Evolutionary conservation across 495 filamentous ascomycete genomes (phyloP).

Genomic region (Trichodelitschia bisporula): DNA sequence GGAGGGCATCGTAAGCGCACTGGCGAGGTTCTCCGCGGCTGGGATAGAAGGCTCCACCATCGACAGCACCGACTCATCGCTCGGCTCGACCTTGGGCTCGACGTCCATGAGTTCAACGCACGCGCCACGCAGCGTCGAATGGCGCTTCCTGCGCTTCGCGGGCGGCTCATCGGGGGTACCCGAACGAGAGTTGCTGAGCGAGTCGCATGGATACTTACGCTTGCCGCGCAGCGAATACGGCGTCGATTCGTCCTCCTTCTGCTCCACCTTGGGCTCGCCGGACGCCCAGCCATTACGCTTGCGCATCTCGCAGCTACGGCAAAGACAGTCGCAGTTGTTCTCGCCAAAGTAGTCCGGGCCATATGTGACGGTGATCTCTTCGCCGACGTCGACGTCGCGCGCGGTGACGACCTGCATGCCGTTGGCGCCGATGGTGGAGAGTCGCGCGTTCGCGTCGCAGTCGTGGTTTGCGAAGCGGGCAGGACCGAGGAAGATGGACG

Average conservation of each 20-base stretch:
- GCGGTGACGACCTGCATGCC: slow-evolving; percentile 71
- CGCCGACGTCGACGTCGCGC: slow-evolving; percentile 58
- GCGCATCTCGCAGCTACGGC: slow-evolving; percentile 57
- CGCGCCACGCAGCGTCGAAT: too few species aligned
- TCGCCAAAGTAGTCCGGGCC: slow-evolving; percentile 90
- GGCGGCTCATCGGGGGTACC: too few species aligned
- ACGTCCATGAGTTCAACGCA: too few species aligned
- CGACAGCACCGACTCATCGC: too few species aligned
- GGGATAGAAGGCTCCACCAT: too few species aligned
- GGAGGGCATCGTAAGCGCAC: too few species aligned
- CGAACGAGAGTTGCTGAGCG: too few species aligned
- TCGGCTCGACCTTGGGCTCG: too few species aligned
- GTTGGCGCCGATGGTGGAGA: slow-evolving; percentile 57
- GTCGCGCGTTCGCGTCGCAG: slow-evolving; percentile 71
- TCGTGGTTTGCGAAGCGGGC: slow-evolving; percentile 96
- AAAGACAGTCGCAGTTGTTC: slow-evolving; percentile 88
- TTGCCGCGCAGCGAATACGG: slow-evolving; percentile 10
- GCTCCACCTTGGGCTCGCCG: slow-evolving; percentile 3
- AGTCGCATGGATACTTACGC: slow-evolving; percentile 5
- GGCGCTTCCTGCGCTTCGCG: too few species aligned
- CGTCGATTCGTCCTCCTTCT: slow-evolving; percentile 7
- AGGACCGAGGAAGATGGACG: slow-evolving; percentile 78
- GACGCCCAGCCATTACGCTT: slow-evolving; percentile 58
- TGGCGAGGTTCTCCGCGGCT: too few species aligned
- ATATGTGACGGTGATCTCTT: slow-evolving; percentile 91